Evolutionary conservation across 176 grass and related monocot genomes (phyloP).

Genomic region (Aechmea fasciata): DNA sequence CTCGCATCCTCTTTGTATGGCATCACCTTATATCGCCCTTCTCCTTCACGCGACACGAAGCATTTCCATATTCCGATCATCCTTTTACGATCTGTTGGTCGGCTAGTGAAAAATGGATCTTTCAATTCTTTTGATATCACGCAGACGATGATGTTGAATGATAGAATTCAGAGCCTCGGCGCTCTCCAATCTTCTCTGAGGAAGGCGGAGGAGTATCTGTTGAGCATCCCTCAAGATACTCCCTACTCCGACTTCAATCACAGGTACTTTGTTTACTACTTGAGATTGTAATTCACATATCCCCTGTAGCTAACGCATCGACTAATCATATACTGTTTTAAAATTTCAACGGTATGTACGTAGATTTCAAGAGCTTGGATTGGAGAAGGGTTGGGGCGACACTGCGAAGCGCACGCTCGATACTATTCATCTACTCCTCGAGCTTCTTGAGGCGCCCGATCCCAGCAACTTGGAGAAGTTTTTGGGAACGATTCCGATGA

Average conservation of each 20-base stretch:
- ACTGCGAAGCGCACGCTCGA: slow-evolving; percentile 50
- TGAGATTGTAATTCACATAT: neutral
- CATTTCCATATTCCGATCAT: too few species aligned
- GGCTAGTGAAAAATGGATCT: neutral
- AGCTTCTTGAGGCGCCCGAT: slow-evolving; percentile 96
- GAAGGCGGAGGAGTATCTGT: slow-evolving; percentile 79
- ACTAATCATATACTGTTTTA: slow-evolving; percentile 8
- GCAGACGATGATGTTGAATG: slow-evolving; percentile 97
- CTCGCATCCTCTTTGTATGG: neutral
- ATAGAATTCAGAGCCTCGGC: slow-evolving; percentile 76
- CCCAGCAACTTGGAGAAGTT: slow-evolving; percentile 92
- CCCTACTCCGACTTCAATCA: slow-evolving; percentile 70
- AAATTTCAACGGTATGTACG: neutral
- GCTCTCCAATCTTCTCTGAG: slow-evolving; percentile 70
- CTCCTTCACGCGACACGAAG: too few species aligned
- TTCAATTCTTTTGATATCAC: slow-evolving; percentile 13
- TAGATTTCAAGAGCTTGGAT: slow-evolving; percentile 86
- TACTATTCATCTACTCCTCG: slow-evolving; percentile 78
- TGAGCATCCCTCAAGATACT: slow-evolving; percentile 57
- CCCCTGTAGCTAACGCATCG: neutral
- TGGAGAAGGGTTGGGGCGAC: slow-evolving; percentile 99
- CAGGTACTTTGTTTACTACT: slow-evolving; percentile 29
- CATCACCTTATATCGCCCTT: too few species aligned
- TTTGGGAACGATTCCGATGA: slow-evolving; percentile 82
- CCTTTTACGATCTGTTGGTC: too few species aligned